These are phyloP conservation scores for Colletotrichum coccodes DNA, from an alignment of 2,329 filamentous ascomycete genomes.

Conservation along the genomic window DNA sequence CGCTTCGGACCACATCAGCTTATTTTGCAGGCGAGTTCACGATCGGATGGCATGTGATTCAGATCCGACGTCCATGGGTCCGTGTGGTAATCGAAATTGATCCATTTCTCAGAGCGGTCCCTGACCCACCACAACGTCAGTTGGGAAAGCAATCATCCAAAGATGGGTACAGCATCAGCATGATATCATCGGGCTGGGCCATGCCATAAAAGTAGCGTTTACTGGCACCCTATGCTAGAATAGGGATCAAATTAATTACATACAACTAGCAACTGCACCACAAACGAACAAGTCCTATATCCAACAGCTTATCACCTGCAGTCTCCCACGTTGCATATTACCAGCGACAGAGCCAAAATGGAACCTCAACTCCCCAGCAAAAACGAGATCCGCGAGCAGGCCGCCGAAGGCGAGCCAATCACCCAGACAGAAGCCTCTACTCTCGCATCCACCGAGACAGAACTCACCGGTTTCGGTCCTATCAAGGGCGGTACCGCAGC, in stretches of 20 bases:
- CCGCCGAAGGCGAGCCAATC: constrained; percentile 3
- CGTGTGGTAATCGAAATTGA: not conserved
- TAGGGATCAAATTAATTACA: not conserved
- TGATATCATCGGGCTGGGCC: not conserved
- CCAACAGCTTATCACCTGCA: not conserved
- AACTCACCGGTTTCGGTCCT: constrained; percentile 41
- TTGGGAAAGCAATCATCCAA: not conserved
- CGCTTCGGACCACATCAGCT: too few species aligned
- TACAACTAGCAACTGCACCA: too few species aligned
- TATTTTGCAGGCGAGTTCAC: too few species aligned
- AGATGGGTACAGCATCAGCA: not conserved
- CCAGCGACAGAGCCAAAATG: not conserved
- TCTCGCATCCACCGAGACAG: constrained; percentile 39
- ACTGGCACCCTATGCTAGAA: too few species aligned
- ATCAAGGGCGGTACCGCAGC: constrained; percentile 45
- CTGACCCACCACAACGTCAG: constrained; percentile 16
- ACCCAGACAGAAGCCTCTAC: constrained; percentile 35
- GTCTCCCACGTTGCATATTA: not conserved
- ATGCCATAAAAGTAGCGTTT: not conserved
- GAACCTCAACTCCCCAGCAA: not conserved
- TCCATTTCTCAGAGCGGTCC: not conserved
- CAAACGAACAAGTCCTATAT: not conserved
- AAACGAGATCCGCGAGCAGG: constrained; percentile 5
- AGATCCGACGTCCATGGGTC: not conserved
- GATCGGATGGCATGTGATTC: too few species aligned